Conservation (phyloP, 306 rosid species). For the Purshia tridentata region DNA sequence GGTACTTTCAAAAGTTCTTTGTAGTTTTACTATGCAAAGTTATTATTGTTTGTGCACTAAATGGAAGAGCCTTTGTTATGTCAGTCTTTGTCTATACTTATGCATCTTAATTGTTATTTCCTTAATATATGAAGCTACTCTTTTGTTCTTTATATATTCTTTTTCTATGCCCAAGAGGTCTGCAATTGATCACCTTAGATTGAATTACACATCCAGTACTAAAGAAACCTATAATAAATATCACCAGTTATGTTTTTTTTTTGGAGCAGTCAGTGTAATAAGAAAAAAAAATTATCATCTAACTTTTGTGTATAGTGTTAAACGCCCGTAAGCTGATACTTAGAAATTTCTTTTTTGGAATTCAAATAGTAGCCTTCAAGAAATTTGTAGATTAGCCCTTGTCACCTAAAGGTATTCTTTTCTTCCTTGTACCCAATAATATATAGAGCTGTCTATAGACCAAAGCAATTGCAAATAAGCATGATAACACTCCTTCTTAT, state of each 20-base stretch:
- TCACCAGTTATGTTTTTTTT: not conserved
- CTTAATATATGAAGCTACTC: not conserved
- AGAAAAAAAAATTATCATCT: not conserved
- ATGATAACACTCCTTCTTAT: not conserved
- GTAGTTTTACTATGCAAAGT: not conserved
- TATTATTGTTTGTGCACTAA: not conserved
- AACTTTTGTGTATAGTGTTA: not conserved
- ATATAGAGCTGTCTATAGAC: not conserved
- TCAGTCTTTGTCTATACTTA: not conserved
- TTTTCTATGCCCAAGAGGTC: not conserved
- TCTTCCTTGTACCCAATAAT: too few species aligned
- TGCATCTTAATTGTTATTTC: not conserved
- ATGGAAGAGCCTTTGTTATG: not conserved
- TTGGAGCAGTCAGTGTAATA: not conserved
- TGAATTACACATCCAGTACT: too few species aligned
- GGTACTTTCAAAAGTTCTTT: conserved; percentile 45
- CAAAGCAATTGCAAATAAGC: not conserved
- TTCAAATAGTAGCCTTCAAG: not conserved
- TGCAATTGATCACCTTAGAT: not conserved
- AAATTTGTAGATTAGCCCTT: not conserved
- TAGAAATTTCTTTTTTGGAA: not conserved
- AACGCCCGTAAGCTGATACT: not conserved
- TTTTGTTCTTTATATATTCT: not conserved
- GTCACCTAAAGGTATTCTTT: too few species aligned
- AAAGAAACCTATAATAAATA: not conserved